A percentile compares a stretch with the other conserved stretches of the same genome.
These are phyloP conservation scores for Gamsiella multidivaricata DNA, from an alignment of 192 early-diverging fungal species.

Conservation along the genomic window DNA sequence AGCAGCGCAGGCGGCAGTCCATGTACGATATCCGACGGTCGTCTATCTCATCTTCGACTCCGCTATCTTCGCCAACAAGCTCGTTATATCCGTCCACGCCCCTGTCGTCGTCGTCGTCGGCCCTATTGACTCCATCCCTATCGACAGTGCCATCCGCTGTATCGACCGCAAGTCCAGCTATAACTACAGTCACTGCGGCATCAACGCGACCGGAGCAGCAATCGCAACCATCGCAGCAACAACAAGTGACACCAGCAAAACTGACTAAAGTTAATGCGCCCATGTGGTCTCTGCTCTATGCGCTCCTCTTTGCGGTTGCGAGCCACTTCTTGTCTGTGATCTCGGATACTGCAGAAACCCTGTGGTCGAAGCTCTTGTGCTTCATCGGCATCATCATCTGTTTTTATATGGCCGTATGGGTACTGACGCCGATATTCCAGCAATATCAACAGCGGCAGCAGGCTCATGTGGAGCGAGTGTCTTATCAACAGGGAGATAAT, in stretches of 20 bases:
- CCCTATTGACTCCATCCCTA: background rate
- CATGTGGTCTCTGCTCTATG: constrained; percentile 32
- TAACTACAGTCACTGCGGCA: background rate
- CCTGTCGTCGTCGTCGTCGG: background rate
- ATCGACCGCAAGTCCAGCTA: background rate
- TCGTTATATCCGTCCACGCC: background rate
- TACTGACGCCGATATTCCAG: background rate
- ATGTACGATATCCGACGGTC: constrained; percentile 27
- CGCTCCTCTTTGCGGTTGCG: constrained; percentile 24
- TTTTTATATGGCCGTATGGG: constrained; percentile 45
- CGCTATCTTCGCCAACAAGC: background rate
- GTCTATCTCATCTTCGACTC: constrained; percentile 14
- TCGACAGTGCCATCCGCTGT: background rate
- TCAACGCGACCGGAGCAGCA: background rate
- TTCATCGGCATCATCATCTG: constrained; percentile 24
- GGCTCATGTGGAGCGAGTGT: background rate
- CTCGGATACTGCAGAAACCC: constrained; percentile 12
- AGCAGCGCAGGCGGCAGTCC: constrained; percentile 31
- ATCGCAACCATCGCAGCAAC: background rate
- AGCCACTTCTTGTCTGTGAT: constrained; percentile 29
- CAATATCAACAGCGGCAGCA: background rate
- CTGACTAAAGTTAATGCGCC: background rate
- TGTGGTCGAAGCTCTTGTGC: constrained; percentile 31
- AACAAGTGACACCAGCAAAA: background rate
- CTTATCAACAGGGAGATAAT: too few relatives aligned